These are phyloP conservation scores for Brasilioporus rufonigricans DNA, from an alignment of 768 basidiomycete genomes.

Conservation along the genomic window DNA sequence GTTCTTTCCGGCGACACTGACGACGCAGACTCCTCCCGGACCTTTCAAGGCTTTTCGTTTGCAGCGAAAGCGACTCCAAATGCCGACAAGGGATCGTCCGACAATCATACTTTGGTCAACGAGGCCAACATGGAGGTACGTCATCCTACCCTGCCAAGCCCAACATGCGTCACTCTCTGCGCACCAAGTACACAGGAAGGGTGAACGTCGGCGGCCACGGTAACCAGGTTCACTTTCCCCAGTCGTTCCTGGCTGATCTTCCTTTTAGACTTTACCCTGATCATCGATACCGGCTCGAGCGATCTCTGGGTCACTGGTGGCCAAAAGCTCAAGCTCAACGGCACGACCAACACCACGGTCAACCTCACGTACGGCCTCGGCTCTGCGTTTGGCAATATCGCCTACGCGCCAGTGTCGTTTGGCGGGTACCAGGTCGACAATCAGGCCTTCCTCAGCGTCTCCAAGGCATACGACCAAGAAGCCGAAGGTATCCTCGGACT, in stretches of 20 bases:
- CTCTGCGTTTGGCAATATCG: conserved; percentile 35
- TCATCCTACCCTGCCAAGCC: neutral
- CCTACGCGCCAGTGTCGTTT: conserved; percentile 35
- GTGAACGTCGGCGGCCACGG: conserved; percentile 31
- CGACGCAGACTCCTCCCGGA: neutral
- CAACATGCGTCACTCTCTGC: neutral
- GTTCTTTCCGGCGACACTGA: conserved; percentile 8
- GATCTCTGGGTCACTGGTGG: conserved; percentile 26
- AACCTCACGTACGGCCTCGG: conserved; percentile 40
- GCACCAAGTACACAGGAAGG: conserved; percentile 26
- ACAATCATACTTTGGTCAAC: conserved; percentile 26
- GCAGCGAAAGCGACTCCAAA: conserved; percentile 14
- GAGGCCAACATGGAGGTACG: conserved; percentile 28
- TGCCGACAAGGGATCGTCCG: conserved; percentile 16
- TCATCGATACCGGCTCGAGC: conserved; percentile 31
- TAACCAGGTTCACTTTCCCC: conserved; percentile 1
- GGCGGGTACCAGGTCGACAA: conserved; percentile 32
- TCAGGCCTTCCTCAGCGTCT: conserved; percentile 28
- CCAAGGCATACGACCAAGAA: conserved; percentile 13
- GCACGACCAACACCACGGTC: conserved; percentile 29
- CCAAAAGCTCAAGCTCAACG: conserved; percentile 27
- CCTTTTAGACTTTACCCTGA: conserved; percentile 25
- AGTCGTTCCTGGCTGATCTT: neutral
- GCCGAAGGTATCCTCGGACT: conserved; percentile 28
- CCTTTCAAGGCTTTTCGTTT: conserved; percentile 22